Base-by-base conservation (phyloP, 768 basidiomycete species). In the Boletus tomentosulus region DNA sequence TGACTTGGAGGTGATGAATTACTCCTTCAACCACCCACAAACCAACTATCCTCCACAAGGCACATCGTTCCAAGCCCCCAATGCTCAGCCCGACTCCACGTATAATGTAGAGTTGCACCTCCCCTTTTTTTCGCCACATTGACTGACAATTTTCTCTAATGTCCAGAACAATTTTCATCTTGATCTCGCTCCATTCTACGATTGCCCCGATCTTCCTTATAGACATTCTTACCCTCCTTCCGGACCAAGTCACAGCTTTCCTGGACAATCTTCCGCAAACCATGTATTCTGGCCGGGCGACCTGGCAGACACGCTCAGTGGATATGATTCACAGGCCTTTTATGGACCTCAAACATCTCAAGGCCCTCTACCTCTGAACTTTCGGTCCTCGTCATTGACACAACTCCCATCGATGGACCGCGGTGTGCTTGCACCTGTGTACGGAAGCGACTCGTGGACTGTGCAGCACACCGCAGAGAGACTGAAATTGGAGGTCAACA, bases 101-200 rank as follows among this genome's bases (percentile, higher is more conserved):
- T 51, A 48, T 43, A 13, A 57, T 46, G 64, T 66, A 13, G 8
- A 49, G 12, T 28, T 38, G 13, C 16, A 25, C 11, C 16, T 13
- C 45, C 16, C 19, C 4, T 1, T 30, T 46, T 37, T 48, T n/a
- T 15, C 28, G 12, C 22, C 16, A 42, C 42, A 27, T 19, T 30
- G 4, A 2, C 30, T 57, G 39, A 57, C 19, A 6, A 28, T 30
- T 16, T 16, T 31, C 28, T 9, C 48, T 39, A 42, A 11, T 35
- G 11, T 28, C 15, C 44, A 66, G 64, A 48, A 46, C 37, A 3
- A 46, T 45, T n/a, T 9, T 46, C 53, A 10, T 48, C 52, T 39
- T 13, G n/a, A 39, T 22, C 41, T 47, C 1, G 0, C n/a, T 28
- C 2, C 48, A 15, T 22, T 13, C 16, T 13, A 35, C 50, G 5